phyloP scores from a whole-genome alignment of 2,329 filamentous ascomycete genomes.

The Teratosphaeria viscida region DNA sequence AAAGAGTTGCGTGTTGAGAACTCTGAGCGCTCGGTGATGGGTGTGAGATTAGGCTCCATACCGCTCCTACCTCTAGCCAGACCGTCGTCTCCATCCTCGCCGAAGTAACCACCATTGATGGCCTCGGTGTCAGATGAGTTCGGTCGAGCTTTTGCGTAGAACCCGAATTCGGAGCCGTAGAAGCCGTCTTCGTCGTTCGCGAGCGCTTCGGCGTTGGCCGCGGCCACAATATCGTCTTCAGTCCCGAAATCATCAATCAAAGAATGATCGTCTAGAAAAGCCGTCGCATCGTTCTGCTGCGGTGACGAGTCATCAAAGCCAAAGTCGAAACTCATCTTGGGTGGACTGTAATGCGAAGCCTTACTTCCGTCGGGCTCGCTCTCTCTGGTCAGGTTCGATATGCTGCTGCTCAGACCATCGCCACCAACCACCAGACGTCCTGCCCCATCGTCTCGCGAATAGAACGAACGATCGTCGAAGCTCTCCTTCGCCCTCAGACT shows the following conservation, averaged over 20 bases:
- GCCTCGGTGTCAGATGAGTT: conserved; percentile 42
- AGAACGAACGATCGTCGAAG: conserved; percentile 7
- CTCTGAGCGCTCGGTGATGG: conserved; percentile 91
- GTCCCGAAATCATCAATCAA: conserved; percentile 27
- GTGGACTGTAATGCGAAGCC: conserved; percentile 14
- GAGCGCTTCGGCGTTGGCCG: conserved; percentile 85
- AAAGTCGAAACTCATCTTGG: conserved; percentile 27
- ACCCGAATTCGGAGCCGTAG: conserved; percentile 94
- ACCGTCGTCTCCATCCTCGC: conserved; percentile 56
- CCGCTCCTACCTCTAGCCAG: conserved; percentile 61
- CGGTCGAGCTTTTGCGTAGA: conserved; percentile 56
- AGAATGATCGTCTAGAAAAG: conserved; percentile 12
- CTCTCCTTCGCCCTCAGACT: not conserved
- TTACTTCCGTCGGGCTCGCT: conserved; percentile 7
- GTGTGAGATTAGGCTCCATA: conserved; percentile 83
- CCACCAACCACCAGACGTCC: conserved; percentile 7
- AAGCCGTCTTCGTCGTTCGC: conserved; percentile 88
- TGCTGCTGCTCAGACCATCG: conserved; percentile 14
- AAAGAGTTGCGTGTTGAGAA: conserved; percentile 92
- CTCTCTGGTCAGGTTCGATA: conserved; percentile 7
- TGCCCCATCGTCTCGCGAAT: conserved; percentile 6
- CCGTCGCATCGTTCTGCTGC: conserved; percentile 23
- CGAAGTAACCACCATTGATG: conserved; percentile 81
- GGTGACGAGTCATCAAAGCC: conserved; percentile 33
- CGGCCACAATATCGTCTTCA: conserved; percentile 86